Evolutionary conservation across 257 asterid genomes (phyloP), one percentile per base, ranked within the genome.

Genomic region (Cordia subcordata): DNA sequence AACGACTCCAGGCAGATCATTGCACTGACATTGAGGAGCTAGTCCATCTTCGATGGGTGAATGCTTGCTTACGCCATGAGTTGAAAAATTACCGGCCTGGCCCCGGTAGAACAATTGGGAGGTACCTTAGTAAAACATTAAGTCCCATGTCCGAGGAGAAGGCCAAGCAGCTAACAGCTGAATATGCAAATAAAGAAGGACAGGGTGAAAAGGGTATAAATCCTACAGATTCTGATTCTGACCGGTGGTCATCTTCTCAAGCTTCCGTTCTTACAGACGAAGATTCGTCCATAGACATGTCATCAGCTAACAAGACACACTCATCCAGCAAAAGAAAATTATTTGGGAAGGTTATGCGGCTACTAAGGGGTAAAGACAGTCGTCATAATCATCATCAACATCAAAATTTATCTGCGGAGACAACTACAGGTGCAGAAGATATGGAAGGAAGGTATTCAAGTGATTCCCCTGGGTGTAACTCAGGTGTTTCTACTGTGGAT

Each of bases 31-130:
- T 81, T n/a, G 96, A 93, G 67, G 95, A 93, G 72, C 82, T 93
- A 15, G 95, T 93, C 49, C 86, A 93, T 75, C 94, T 93, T 49
- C 76, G 96, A 13, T 93, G 99, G 99, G 59, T 93, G 69, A 93
- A 89, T 23, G 95, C 99, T 62, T 93, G 99, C 72, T 66, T 89
- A 47, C 87, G 96, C 49, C 79, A 89, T 14, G 96, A 86, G 67
- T 63, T 89, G 71, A 70, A 94, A 64, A 82, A 83, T 60, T 80
- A 75, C 42, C 82, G 76, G 67, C 84, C 95, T 0, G 59, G 42
- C 58, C 78, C 84, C 0, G 91, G 83, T 8, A 76, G 83, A 67
- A 82, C 90, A 70, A 66, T 79, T 0, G 95, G 91, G 1, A 73
- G 89, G 67, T 96, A 88, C 66, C 94, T 88, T 64, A 82, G 95